These are phyloP conservation scores for Agaricales sp. DNA, from an alignment of 1,284 basidiomycete genomes.

Conservation along the genomic window DNA sequence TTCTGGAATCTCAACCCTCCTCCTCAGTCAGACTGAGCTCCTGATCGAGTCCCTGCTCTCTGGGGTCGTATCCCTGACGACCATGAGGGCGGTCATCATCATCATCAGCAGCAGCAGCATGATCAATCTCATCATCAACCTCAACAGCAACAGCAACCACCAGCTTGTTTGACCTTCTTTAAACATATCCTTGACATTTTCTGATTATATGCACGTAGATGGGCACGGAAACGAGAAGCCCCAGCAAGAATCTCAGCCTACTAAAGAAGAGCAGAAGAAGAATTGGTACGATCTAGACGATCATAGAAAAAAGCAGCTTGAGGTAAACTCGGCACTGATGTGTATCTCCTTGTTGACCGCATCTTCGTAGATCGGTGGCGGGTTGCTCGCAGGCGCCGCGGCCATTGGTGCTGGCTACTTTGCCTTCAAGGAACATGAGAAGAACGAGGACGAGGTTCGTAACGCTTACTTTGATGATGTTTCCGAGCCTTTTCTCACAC, in stretches of 20 bases:
- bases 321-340: conserved; percentile 25
- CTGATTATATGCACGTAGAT: conserved; percentile 5
- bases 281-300: conserved; percentile 48
- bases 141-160: conserved; percentile 4
- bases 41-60: conserved; percentile 48
- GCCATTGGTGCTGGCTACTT: conserved; percentile 38
- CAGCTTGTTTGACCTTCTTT: too few relatives aligned
- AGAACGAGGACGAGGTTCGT: conserved; percentile 46
- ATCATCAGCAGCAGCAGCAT: conserved; percentile 20
- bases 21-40: conserved; percentile 51
- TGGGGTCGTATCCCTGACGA: conserved; percentile 45
- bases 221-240: conserved; percentile 14
- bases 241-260: conserved; percentile 26
- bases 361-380: conserved; percentile 47
- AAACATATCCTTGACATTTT: too few relatives aligned
- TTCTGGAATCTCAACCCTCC: conserved; percentile 4
- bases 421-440: conserved; percentile 46
- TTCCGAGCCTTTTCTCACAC: background rate
- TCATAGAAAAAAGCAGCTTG: conserved; percentile 45
- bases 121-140: conserved; percentile 18
- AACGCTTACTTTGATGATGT: background rate
- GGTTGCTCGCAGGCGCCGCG: conserved; percentile 42
- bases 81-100: conserved; percentile 18
- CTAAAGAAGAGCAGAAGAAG: conserved; percentile 39
- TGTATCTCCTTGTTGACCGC: conserved; percentile 2